Evolutionary conservation across 1,284 basidiomycete genomes (phyloP).

Genomic region (Cutaneotrichosporon sp.): DNA sequence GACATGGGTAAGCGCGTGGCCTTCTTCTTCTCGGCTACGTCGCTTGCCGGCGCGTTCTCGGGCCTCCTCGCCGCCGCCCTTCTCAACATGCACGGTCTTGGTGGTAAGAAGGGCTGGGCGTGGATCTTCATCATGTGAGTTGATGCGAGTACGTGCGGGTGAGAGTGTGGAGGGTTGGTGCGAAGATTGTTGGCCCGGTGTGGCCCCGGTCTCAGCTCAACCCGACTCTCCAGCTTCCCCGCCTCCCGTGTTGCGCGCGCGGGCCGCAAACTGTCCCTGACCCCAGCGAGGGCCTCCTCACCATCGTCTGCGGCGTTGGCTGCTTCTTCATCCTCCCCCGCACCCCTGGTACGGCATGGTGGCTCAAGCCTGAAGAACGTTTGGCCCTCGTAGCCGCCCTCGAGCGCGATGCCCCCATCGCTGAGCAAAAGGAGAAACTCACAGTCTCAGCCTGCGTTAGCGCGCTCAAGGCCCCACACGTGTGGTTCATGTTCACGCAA

Average conservation of each 20-base stretch:
- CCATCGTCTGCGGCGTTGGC: slow-evolving; percentile 54
- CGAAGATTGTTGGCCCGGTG: no score
- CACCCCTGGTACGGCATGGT: slow-evolving; percentile 46
- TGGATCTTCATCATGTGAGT: slow-evolving; percentile 58
- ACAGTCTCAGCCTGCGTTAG: slow-evolving; percentile 56
- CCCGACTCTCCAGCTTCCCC: no score
- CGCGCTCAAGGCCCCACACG: slow-evolving; percentile 31
- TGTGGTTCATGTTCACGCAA: slow-evolving; percentile 32
- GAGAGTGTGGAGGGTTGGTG: neutral
- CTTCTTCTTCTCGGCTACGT: slow-evolving; percentile 59
- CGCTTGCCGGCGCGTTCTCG: slow-evolving; percentile 54
- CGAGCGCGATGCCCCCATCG: slow-evolving; percentile 24
- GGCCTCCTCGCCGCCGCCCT: slow-evolving; percentile 58
- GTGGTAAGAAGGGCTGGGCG: slow-evolving; percentile 56
- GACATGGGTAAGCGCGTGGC: slow-evolving; percentile 59
- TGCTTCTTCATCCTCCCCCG: slow-evolving; percentile 57
- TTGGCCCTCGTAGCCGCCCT: slow-evolving; percentile 47
- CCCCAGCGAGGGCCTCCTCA: slow-evolving; percentile 51
- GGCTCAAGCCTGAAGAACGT: slow-evolving; percentile 56
- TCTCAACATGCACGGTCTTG: slow-evolving; percentile 55
- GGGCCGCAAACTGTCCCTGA: neutral
- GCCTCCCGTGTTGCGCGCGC: no score
- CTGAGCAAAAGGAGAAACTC: slow-evolving; percentile 54
- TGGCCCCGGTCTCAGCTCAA: no score
- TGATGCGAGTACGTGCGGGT: neutral